Percentiles rank a stretch among this genome's conserved stretches.
phyloP scores from a whole-genome alignment of 2,329 filamentous ascomycete species.

The Trichothecium sympodiale region DNA sequence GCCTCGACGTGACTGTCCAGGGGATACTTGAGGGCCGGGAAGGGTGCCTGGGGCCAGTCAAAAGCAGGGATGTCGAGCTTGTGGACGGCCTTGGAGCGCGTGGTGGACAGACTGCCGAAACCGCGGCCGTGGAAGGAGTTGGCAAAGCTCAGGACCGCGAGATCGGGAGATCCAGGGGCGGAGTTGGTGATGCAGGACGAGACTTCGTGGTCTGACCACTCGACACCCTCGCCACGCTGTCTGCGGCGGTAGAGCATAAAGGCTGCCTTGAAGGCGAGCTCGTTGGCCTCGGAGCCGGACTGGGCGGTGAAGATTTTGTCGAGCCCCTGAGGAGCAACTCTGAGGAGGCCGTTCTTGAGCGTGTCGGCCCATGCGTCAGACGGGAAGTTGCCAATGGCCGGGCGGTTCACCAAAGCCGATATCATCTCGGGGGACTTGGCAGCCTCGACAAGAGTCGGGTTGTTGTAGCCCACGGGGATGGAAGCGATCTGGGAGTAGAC shows the following conservation, averaged over 20 bases:
- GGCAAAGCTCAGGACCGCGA: constrained; percentile 71
- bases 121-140: constrained; percentile 72
- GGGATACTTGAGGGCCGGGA: constrained; percentile 69
- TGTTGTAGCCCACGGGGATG: constrained; percentile 77
- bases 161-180: constrained; percentile 58
- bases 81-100: constrained; percentile 73
- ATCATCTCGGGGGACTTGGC: constrained; percentile 62
- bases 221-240: constrained; percentile 56
- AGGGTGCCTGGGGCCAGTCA: constrained; percentile 76
- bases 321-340: constrained; percentile 62
- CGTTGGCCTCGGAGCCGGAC: constrained; percentile 73
- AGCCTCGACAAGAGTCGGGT: constrained; percentile 53
- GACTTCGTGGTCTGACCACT: constrained; percentile 62
- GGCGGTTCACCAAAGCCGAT: constrained; percentile 64
- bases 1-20: constrained; percentile 57
- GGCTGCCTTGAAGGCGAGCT: constrained; percentile 76
- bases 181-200: constrained; percentile 59
- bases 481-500: constrained; percentile 73
- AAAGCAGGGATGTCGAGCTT: constrained; percentile 84
- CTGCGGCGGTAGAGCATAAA: constrained; percentile 72
- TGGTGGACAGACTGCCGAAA: constrained; percentile 68
- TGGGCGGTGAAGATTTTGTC: constrained; percentile 74
- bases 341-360: constrained; percentile 59
- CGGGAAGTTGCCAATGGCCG: constrained; percentile 72
- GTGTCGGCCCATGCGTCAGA: constrained; percentile 64